Evolutionary conservation across 805 yeast species (phyloP).

Genomic region (Jamesozyma hellenica): DNA sequence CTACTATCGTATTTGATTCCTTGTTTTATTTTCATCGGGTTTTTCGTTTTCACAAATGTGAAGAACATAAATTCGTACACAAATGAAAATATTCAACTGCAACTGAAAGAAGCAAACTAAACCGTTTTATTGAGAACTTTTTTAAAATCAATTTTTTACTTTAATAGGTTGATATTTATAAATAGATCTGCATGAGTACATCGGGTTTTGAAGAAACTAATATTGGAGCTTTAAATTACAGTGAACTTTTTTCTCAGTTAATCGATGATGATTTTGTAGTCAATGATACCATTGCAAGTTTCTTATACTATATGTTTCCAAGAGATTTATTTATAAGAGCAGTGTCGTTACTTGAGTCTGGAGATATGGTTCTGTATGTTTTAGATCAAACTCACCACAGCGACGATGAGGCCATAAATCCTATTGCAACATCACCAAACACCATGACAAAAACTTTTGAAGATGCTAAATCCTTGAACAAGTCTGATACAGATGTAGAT

Average conservation of each 20-base stretch:
- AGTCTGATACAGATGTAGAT: not conserved
- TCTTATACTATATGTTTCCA: conserved; percentile 26
- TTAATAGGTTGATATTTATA: too few species aligned
- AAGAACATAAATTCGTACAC: too few species aligned
- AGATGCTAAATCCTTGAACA: not conserved
- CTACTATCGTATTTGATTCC: too few species aligned
- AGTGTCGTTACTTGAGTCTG: conserved; percentile 27
- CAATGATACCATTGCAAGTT: conserved; percentile 24
- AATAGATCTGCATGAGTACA: not conserved
- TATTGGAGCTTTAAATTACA: conserved; percentile 2
- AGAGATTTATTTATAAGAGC: conserved; percentile 27
- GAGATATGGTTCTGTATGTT: conserved; percentile 26
- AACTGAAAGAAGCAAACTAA: too few species aligned
- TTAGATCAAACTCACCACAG: conserved; percentile 6
- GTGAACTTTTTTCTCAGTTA: conserved; percentile 5
- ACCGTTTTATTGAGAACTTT: too few species aligned
- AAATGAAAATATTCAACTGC: too few species aligned
- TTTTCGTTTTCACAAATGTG: too few species aligned
- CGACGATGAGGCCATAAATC: too few species aligned
- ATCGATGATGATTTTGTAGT: conserved; percentile 13
- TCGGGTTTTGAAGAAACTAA: not conserved
- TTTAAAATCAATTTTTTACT: too few species aligned
- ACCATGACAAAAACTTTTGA: not conserved
- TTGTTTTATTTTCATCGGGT: too few species aligned
- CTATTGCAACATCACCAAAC: not conserved